Evolutionary conservation across 805 yeast genomes (phyloP), one percentile per base, ranked within the genome.

Genomic region (Komagataella mondaviorum): DNA sequence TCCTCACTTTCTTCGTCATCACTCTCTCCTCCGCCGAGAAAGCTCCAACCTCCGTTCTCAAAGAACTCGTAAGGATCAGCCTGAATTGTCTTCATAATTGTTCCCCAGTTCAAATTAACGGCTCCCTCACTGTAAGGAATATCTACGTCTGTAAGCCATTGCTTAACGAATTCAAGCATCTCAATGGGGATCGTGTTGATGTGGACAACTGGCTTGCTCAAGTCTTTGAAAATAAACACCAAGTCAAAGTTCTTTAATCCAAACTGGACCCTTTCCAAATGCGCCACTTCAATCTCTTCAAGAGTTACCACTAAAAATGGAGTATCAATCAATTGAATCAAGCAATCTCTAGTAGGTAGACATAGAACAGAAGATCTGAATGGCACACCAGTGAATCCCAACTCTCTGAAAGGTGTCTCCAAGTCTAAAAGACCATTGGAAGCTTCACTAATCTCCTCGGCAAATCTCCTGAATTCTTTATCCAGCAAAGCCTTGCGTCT

Each of bases 301-400:
- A 93, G 73, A 3, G 96, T 88, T 30, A 93, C 82, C 45, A 91
- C 98, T 65, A 90, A 71, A 63, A 90, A 93, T 49, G 99, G 99
- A 4, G 96, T 91, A 62, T 93, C 99, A 54, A 89, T 78, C 55
- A 93, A 76, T 70, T 91, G 98, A 48, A 93, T 85, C 60, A 93
- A 76, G 74, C 98, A 93, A 65, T 93, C 98, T 62, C 98, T 83
- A 0, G 98, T 90, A 49, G 99, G 99, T 81, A 91, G 86, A 75
- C 96, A 84, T 60, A 84, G 81, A 16, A 93, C 96, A 14, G 95
- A 85, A 6, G 97, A 87, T 63, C 98, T 78, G 67, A 84, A 86
- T 45, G 99, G 98, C 23, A 93, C 99, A 77, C 99, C 99, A 58
- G 82, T 87, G 77, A 93, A 93, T 24, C 98, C 99, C 52, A 93